Base-by-base conservation (phyloP, 176 grass and related monocot species). In the Poa annua region DNA sequence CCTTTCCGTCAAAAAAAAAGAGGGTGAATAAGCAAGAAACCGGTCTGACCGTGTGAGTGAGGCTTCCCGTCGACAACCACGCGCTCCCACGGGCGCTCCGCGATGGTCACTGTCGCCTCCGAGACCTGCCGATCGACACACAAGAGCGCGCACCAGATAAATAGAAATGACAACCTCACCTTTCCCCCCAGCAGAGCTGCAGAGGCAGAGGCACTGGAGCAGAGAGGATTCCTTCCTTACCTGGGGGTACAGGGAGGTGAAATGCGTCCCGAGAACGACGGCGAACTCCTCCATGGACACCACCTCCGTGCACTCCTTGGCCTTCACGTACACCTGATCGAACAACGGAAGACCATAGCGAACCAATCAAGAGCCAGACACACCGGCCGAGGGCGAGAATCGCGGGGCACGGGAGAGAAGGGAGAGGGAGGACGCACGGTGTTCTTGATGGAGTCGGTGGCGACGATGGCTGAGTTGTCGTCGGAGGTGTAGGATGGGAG, bases 371-470 rank as follows among this genome's bases (percentile, higher is more conserved):
- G 38, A 26, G 0, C 45, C 2, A 3, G n/a, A 55, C 41, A 3
- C n/a, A 55, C 41, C 44, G 2, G 29, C 8, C 33, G 10, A 49
- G 5, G 24, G 44, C 0, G 7, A 60, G 49, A 75, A 55, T 57
- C 26, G 26, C 52, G 7, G 62, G 29, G 64, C 4, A 8, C 9
- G 1, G 42, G 35, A 36, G 26, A 12, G 52, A 22, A 56, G 4
- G 6, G 36, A 7, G 36, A 16, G 12, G 17, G 48, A 4, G 0
- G 41, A 38, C 78, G 68, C 4, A 98, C 96, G 7, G 96, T 92
- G 85, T 98, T 98, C 81, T 98, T 98, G 62, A 98, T 98, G 75
- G 96, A 90, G n/a, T 98, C 92, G 36, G 96, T 98, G 68, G 96
- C 96, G 53, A 98, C 91, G 71, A 98, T 88, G 65, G 85, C 85